A percentile compares a stretch with the other conserved stretches of the same genome.
Evolutionary conservation across 108 stramenopile genomes (phyloP).

Genomic region (Pseudonitzschia multiseries): DNA sequence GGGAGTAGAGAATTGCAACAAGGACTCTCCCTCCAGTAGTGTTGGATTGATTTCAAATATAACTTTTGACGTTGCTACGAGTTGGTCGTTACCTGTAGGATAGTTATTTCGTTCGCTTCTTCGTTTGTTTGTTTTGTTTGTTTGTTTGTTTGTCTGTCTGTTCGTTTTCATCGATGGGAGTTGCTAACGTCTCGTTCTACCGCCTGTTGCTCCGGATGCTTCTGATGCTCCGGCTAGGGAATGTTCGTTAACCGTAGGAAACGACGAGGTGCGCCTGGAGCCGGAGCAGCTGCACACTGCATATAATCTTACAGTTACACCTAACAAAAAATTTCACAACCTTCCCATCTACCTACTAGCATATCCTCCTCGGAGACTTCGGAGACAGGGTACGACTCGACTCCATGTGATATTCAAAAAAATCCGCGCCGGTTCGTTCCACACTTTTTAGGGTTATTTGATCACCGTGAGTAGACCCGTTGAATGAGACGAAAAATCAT

Average conservation of each 20-base stretch:
- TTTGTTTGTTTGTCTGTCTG: too few relatives aligned
- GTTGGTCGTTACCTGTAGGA: not conserved
- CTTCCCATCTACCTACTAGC: too few relatives aligned
- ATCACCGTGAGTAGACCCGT: not conserved
- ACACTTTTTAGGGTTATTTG: not conserved
- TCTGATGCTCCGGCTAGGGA: not conserved
- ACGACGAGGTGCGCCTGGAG: not conserved
- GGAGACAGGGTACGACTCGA: not conserved
- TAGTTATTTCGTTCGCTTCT: not conserved
- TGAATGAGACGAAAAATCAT: not conserved
- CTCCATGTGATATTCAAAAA: not conserved
- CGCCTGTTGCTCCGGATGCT: not conserved
- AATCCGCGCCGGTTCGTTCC: not conserved
- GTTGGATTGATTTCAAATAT: not conserved
- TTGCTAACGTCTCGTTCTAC: not conserved
- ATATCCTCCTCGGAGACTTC: not conserved
- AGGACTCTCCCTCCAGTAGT: too few relatives aligned
- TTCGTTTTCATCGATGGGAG: not conserved
- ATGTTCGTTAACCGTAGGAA: not conserved
- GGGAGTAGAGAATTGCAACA: too few relatives aligned
- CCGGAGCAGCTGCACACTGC: too few relatives aligned
- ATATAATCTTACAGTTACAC: too few relatives aligned
- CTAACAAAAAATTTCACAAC: too few relatives aligned
- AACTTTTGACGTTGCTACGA: not conserved
- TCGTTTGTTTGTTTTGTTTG: not conserved